These are phyloP conservation scores for Cytospora mali DNA, from an alignment of 2,329 filamentous ascomycete genomes.

Conservation along the genomic window DNA sequence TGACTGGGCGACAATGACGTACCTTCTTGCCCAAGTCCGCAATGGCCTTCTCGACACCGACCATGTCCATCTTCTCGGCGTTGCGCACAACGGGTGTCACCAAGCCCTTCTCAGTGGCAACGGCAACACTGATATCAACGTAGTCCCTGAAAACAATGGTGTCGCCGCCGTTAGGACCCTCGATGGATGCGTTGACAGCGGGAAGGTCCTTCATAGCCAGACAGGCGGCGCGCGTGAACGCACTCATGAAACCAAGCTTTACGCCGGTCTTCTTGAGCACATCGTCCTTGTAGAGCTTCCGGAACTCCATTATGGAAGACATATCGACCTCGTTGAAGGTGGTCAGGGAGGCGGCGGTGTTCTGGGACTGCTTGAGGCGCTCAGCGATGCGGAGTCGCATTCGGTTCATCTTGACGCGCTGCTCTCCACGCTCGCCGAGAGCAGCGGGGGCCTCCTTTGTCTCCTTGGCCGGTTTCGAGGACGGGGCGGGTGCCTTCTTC, in stretches of 20 bases:
- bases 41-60: slow-evolving; percentile 89
- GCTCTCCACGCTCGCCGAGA: slow-evolving; percentile 80
- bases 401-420: slow-evolving; percentile 98
- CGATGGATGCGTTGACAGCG: slow-evolving; percentile 93
- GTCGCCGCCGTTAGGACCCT: slow-evolving; percentile 91
- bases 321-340: slow-evolving; percentile 99
- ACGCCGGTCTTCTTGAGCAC: slow-evolving; percentile 94
- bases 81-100: slow-evolving; percentile 97
- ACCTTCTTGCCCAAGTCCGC: slow-evolving; percentile 96
- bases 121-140: slow-evolving; percentile 95
- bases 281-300: slow-evolving; percentile 96
- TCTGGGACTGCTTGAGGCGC: slow-evolving; percentile 98
- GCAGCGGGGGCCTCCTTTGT: slow-evolving; percentile 38
- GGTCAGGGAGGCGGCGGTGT: slow-evolving; percentile 93
- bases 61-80: slow-evolving; percentile 82
- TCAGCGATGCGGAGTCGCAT: slow-evolving; percentile 98
- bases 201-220: slow-evolving; percentile 95
- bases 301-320: slow-evolving; percentile 96
- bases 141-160: slow-evolving; percentile 99
- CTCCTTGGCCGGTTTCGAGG: slow-evolving; percentile 40
- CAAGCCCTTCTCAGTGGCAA: slow-evolving; percentile 95
- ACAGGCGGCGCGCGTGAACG: slow-evolving; percentile 87
- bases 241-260: slow-evolving; percentile 99
- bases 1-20: slow-evolving; percentile 30
- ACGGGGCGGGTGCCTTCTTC: slow-evolving; percentile 36